phyloP scores from a whole-genome alignment of 2,329 filamentous ascomycete genomes.

The Penicillium expansum region DNA sequence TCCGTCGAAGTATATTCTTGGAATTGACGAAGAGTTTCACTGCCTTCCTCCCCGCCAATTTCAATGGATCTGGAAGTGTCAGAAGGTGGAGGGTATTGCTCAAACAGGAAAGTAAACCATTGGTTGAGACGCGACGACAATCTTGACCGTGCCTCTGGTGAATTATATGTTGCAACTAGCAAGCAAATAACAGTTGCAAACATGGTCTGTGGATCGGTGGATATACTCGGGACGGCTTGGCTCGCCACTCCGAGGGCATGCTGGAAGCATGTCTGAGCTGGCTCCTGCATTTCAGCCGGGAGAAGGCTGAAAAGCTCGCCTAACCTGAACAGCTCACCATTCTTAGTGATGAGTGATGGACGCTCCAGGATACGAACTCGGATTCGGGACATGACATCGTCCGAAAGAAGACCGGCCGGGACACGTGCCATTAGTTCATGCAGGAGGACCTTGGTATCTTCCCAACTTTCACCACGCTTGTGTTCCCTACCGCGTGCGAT shows the following conservation, averaged over 20 bases:
- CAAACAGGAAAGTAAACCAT: slow-evolving; percentile 39
- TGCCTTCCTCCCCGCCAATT: slow-evolving; percentile 20
- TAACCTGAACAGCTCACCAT: slow-evolving; percentile 38
- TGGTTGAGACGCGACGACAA: slow-evolving; percentile 34
- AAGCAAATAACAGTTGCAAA: slow-evolving; percentile 36
- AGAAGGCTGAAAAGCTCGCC: slow-evolving; percentile 32
- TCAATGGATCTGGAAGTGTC: slow-evolving; percentile 33
- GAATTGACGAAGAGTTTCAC: slow-evolving; percentile 18
- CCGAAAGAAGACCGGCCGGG: slow-evolving; percentile 29
- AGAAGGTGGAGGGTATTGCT: slow-evolving; percentile 33
- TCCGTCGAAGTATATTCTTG: background rate
- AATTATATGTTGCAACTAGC: slow-evolving; percentile 27
- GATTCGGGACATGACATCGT: slow-evolving; percentile 29
- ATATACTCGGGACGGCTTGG: slow-evolving; percentile 18
- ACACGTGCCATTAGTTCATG: slow-evolving; percentile 32
- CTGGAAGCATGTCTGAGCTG: slow-evolving; percentile 25
- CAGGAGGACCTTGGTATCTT: slow-evolving; percentile 30
- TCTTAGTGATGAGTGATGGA: slow-evolving; percentile 32
- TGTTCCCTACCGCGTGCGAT: slow-evolving; percentile 35
- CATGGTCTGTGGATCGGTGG: slow-evolving; percentile 20
- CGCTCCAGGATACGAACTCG: slow-evolving; percentile 34
- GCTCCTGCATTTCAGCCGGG: slow-evolving; percentile 26
- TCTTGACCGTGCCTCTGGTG: slow-evolving; percentile 10
- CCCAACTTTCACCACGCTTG: slow-evolving; percentile 23
- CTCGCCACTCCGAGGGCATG: slow-evolving; percentile 21